Evolutionary conservation across 1,284 basidiomycete species (phyloP).

Genomic region (Pseudozyma flocculosa): DNA sequence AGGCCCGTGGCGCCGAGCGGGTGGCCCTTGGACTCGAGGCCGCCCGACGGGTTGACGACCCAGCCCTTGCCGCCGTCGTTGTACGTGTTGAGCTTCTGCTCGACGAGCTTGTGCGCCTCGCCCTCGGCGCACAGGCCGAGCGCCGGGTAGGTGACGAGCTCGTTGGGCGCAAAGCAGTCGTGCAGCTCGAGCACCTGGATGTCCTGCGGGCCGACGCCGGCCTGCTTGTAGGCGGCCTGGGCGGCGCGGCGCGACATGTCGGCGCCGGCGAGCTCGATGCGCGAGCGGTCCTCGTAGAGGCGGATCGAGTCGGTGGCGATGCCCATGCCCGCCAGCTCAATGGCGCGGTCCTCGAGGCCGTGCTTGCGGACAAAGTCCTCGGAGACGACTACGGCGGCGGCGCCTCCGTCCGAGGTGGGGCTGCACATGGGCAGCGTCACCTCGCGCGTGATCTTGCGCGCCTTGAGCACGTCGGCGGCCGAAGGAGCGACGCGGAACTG

Average conservation of each 20-base stretch:
- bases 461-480: constrained; percentile 35
- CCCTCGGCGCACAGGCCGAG: constrained; percentile 71
- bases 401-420: constrained; percentile 66
- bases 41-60: constrained; percentile 81
- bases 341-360: constrained; percentile 78
- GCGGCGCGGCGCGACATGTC: constrained; percentile 72
- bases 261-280: constrained; percentile 53
- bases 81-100: constrained; percentile 74
- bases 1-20: constrained; percentile 81
- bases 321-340: constrained; percentile 63
- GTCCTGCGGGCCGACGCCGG: constrained; percentile 71
- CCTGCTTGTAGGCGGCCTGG: constrained; percentile 71
- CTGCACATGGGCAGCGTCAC: constrained; percentile 85
- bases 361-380: constrained; percentile 78
- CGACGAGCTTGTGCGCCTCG: constrained; percentile 74
- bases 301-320: constrained; percentile 47
- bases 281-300: constrained; percentile 47
- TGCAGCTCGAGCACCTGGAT: constrained; percentile 83
- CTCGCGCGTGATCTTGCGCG: constrained; percentile 66
- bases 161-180: constrained; percentile 72
- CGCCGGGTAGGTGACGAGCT: constrained; percentile 80
- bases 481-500: constrained; percentile 65
- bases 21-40: constrained; percentile 77
- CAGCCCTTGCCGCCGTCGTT: constrained; percentile 69
- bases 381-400: constrained; percentile 67